A percentile compares a stretch with the other conserved stretches of the same genome.
These are phyloP conservation scores for Suillus alpinus DNA, from an alignment of 768 basidiomycete genomes.

Conservation along the genomic window DNA sequence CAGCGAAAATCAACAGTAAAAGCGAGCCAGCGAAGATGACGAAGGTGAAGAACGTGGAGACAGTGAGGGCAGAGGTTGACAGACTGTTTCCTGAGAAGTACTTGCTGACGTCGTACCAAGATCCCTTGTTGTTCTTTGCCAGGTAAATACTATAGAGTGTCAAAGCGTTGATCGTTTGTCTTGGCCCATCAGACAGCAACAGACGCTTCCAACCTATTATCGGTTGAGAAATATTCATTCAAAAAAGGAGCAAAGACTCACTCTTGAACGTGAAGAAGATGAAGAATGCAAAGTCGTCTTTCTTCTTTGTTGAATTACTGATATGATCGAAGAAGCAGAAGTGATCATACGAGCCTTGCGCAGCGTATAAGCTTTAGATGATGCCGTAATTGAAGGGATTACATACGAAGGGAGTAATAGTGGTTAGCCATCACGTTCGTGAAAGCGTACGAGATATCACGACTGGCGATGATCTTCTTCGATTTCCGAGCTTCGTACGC, in stretches of 20 bases:
- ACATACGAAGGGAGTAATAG: constrained; percentile 91
- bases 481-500: constrained; percentile 91
- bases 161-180: constrained; percentile 96
- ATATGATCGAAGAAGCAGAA: constrained; percentile 99
- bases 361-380: neutral
- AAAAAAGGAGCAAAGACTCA: constrained; percentile 33
- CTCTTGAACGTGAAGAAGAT: constrained; percentile 99
- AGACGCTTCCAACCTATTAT: constrained; percentile 80
- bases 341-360: constrained; percentile 86
- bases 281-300: constrained; percentile 98
- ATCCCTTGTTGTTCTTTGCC: constrained; percentile 45
- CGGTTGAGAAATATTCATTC: neutral
- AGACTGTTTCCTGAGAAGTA: constrained; percentile 78
- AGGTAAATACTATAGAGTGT: constrained; percentile 92
- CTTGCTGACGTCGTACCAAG: constrained; percentile 69
- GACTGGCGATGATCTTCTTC: constrained; percentile 89
- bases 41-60: constrained; percentile 89
- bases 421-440: constrained; percentile 97
- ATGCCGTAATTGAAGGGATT: neutral
- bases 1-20: constrained; percentile 78
- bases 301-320: constrained; percentile 90
- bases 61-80: constrained; percentile 79
- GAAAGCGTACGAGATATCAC: constrained; percentile 97
- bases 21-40: constrained; percentile 83
- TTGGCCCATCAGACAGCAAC: constrained; percentile 89